Evolutionary conservation across 306 rosid species (phyloP).

Genomic region (Senna tora): DNA sequence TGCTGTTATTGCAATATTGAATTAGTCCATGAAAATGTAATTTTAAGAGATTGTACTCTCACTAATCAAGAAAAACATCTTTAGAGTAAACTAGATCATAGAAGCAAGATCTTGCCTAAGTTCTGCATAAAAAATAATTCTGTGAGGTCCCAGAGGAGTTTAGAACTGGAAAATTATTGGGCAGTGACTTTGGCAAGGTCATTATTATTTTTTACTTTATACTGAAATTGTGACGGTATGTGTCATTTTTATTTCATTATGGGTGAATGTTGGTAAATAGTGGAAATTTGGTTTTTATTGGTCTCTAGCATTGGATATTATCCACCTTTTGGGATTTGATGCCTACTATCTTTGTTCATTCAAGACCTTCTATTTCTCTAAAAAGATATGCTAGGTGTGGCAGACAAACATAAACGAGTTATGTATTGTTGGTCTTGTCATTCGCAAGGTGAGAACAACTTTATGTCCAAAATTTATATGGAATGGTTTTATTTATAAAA

Average conservation of each 20-base stretch:
- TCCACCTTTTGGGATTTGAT: neutral
- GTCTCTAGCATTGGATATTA: neutral
- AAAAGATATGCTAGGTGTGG: neutral
- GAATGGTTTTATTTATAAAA: too few species aligned
- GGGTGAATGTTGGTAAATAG: neutral
- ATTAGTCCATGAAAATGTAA: constrained; percentile 21
- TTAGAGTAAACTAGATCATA: neutral
- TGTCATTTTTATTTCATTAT: neutral
- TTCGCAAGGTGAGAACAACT: neutral
- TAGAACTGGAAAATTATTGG: neutral
- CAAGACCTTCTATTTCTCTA: neutral
- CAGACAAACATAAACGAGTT: neutral
- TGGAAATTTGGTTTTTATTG: neutral
- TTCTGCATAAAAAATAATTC: neutral
- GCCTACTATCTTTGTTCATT: neutral
- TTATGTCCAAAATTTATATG: neutral
- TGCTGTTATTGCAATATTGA: neutral
- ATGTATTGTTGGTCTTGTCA: neutral
- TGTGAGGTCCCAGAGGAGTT: neutral
- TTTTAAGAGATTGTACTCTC: constrained; percentile 21
- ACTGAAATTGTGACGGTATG: neutral
- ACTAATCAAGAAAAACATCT: neutral
- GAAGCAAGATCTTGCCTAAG: neutral
- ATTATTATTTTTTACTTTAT: neutral
- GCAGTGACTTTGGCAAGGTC: too few species aligned